Evolutionary conservation across 1,284 basidiomycete genomes (phyloP).

Genomic region (Malassezia pachydermatis): DNA sequence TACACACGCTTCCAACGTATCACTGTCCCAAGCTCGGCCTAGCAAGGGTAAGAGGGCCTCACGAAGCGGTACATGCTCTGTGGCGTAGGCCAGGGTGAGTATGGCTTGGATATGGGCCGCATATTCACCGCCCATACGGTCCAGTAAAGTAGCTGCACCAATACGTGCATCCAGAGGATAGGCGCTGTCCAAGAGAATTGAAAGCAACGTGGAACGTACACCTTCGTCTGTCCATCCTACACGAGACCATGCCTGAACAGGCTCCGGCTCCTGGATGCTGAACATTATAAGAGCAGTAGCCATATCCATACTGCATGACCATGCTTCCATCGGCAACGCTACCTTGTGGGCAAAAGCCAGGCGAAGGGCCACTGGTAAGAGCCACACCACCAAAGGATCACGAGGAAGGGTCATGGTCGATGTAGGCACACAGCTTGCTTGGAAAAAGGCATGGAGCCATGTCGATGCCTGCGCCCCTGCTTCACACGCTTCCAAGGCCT

Average conservation of each 20-base stretch:
- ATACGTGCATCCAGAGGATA: conserved; percentile 4
- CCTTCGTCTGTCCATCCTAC: background rate
- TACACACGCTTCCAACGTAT: background rate
- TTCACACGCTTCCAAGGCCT: conserved; percentile 11
- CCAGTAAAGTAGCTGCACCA: background rate
- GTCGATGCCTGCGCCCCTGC: background rate
- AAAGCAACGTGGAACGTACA: background rate
- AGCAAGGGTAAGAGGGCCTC: conserved; percentile 28
- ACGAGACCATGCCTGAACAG: too few relatives aligned
- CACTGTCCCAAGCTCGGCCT: background rate
- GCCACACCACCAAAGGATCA: conserved; percentile 9
- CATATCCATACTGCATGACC: background rate
- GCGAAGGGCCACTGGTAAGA: background rate
- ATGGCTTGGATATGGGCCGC: background rate
- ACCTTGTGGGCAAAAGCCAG: background rate
- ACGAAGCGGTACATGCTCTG: conserved; percentile 21
- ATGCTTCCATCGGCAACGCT: background rate
- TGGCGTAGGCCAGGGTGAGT: conserved; percentile 1
- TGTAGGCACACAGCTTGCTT: background rate
- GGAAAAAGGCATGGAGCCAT: background rate
- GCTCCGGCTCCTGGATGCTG: background rate
- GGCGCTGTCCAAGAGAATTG: background rate
- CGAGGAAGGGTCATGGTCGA: background rate
- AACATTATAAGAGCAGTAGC: background rate
- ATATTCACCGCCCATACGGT: background rate